Percentiles rank a stretch among this genome's conserved stretches.
Evolutionary conservation across 169 alveolate species (phyloP).

Genomic region (Plasmodium coatneyi): DNA sequence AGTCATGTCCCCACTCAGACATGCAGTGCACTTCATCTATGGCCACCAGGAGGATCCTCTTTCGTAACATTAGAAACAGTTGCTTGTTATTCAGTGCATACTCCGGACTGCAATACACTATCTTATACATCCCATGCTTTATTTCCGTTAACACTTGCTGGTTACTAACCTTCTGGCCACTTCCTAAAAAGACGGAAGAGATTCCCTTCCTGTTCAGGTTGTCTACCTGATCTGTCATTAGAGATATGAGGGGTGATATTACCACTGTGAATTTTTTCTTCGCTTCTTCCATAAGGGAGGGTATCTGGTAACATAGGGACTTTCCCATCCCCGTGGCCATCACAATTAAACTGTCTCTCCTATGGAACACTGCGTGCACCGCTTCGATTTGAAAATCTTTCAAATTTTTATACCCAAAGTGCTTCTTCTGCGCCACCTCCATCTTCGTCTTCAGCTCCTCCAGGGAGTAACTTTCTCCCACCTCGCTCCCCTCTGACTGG

Average conservation of each 20-base stretch:
- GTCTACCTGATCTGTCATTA: slow-evolving; percentile 94
- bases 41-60: slow-evolving; percentile 92
- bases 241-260: slow-evolving; percentile 93
- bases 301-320: slow-evolving; percentile 95
- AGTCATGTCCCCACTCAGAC: slow-evolving; percentile 99
- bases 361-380: slow-evolving; percentile 92
- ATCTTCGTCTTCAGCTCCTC: slow-evolving; percentile 45
- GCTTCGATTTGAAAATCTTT: slow-evolving; percentile 90
- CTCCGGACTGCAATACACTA: slow-evolving; percentile 69
- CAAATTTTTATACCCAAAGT: slow-evolving; percentile 63
- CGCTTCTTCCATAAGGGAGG: slow-evolving; percentile 88
- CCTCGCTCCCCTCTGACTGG: not conserved
- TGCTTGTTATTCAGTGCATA: slow-evolving; percentile 55
- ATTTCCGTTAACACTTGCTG: slow-evolving; percentile 20
- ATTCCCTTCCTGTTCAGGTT: slow-evolving; percentile 84
- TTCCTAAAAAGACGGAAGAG: slow-evolving; percentile 77
- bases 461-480: not conserved
- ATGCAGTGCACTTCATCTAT: slow-evolving; percentile 99
- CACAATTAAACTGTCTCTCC: slow-evolving; percentile 94
- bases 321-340: slow-evolving; percentile 99
- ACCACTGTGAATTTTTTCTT: slow-evolving; percentile 91
- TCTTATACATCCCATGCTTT: slow-evolving; percentile 31
- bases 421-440: slow-evolving; percentile 64
- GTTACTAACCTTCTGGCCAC: slow-evolving; percentile 72
- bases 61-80: slow-evolving; percentile 47